Base-by-base conservation (phyloP, 805 yeast species). In the Metschnikowia dekortorum region DNA sequence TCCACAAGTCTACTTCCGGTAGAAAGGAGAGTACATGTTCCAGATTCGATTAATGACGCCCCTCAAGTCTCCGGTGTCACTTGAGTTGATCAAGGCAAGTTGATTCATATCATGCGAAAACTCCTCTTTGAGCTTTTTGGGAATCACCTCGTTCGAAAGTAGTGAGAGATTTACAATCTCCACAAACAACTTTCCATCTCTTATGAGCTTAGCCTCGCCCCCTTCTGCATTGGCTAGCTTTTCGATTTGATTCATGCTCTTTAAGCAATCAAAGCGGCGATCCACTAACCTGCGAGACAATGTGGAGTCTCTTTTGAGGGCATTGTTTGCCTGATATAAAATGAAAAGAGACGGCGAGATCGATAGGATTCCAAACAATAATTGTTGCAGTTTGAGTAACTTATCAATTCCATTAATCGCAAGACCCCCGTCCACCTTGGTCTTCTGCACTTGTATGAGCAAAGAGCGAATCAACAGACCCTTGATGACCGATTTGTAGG, bases 341-440 rank as follows among this genome's bases (percentile, higher is more conserved):
- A 85, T 79, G 48, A 89, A 57, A 22, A 82, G 58, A 46, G 92
- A 79, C 0, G 99, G 99, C 16, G 91, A 80, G 3, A 94, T 84
- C 1, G 97, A 96, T 28, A 94, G 87, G 22, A 89, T 72, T 0
- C 96, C 97, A 70, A 92, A 89, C n/a, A 94, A 94, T 48, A 92
- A 78, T 64, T 94, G 96, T 69, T 92, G 99, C 46, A 94, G 85
- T 65, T 89, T 86, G 41, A 94, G 76, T 56, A 92, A 72, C 63
- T 87, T 85, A 67, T 94, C 98, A 54, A 94, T 91, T 8, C 98
- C 98, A 58, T 79, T 81, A 53, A 92, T 79, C 0, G 97, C 98
- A 5, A 90, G 72, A 35, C 87, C 90, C 8, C 96, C 96, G 65
- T 92, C 99, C 6, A 94, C 97, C 67, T 92, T 92, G 10, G 96